Evolutionary conservation across 768 basidiomycete genomes (phyloP), one percentile per base, ranked within the genome.

Genomic region (Sutorius australiensis): DNA sequence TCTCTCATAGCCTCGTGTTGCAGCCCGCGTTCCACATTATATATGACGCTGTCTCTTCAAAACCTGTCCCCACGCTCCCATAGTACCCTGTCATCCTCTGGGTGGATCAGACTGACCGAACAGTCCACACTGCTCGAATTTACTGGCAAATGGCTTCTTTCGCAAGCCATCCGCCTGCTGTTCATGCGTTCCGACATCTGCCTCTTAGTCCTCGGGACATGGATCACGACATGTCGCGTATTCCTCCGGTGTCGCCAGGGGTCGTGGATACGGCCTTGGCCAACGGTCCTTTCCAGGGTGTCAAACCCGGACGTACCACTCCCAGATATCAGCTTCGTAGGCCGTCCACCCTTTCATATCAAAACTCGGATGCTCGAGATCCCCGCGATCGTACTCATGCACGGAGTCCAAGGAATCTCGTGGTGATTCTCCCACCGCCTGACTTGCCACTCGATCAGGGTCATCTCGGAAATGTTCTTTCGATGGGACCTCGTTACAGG

Each of bases 381-480:
- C 55, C 62, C 42, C 75, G 72, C 46, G 78, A 78, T 19, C 73
- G 76, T 55, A 57, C 63, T 24, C 55, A 61, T 14, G 71, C 74
- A 45, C 70, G 77, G 43, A 53, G 42, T 53, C 72, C 69, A 47
- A 80, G 75, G 60, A 80, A 81, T 63, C 76, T 90, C 47, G 73
- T 91, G 16, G 76, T 89, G 36, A 79, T 89, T 21, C 68, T 86
- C 34, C 89, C 89, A 34, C 84, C 89, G 27, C 50, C 73, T 12
- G 74, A 80, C 30, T 73, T 90, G 47, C 68, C 77, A 1, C 76
- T 80, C 37, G 80, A 84, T 57, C 82, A 82, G 63, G 79, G 81
- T 0, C 77, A 76, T 14, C 73, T 84, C 16, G 82, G 84, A 0
- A 77, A 81, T 48, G 81, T 82, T 0, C 62, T 86, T 19, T 78